These are phyloP conservation scores for Gynandropsis gynandra DNA, from an alignment of 345 rosid species.

Conservation along the genomic window DNA sequence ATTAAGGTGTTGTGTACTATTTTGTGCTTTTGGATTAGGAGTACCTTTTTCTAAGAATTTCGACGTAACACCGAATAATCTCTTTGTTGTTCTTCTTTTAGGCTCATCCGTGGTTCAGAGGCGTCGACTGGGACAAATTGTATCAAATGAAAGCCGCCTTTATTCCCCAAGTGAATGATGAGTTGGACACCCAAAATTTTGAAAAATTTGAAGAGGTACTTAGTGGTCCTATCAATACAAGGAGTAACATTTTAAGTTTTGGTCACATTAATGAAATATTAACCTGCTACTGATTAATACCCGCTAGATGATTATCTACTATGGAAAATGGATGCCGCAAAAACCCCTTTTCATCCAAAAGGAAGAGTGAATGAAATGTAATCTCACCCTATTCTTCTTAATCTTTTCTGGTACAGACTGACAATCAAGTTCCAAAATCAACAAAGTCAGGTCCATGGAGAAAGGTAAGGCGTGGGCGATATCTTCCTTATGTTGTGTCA, in stretches of 20 bases:
- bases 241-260: not conserved
- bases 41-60: slow-evolving; percentile 7
- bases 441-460: slow-evolving; percentile 83
- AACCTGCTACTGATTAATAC: no score
- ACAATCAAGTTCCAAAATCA: slow-evolving; percentile 43
- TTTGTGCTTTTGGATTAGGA: slow-evolving; percentile 31
- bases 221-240: slow-evolving; percentile 3
- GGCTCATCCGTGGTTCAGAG: slow-evolving; percentile 86
- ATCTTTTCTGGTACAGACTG: slow-evolving; percentile 45
- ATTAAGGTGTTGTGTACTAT: slow-evolving; percentile 73
- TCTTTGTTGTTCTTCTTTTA: slow-evolving; percentile 31
- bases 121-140: slow-evolving; percentile 76
- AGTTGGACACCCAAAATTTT: slow-evolving; percentile 91
- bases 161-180: slow-evolving; percentile 94
- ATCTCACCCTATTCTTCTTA: slow-evolving; percentile 2
- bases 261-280: slow-evolving; percentile 4
- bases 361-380: no score
- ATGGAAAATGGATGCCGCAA: no score
- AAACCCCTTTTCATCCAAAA: no score
- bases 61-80: slow-evolving; percentile 6
- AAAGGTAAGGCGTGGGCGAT: slow-evolving; percentile 36
- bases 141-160: slow-evolving; percentile 93
- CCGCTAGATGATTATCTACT: no score
- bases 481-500: not conserved
- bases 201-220: slow-evolving; percentile 96